Evolutionary conservation across 306 rosid species (phyloP), one percentile per base, ranked within the genome.

Genomic region (Casuarina glauca): DNA sequence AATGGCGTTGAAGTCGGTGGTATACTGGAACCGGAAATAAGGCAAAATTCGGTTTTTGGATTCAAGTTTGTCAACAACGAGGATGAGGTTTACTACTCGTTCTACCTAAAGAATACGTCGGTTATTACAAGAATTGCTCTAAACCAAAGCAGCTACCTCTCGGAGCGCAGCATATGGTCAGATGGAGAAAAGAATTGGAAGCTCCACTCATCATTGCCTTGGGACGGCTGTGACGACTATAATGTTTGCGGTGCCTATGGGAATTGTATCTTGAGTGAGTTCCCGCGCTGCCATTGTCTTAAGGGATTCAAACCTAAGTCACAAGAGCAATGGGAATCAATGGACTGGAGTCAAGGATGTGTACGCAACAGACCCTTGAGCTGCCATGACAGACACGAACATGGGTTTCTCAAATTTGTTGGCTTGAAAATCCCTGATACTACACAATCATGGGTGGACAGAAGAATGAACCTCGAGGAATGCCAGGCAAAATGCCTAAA

Each of bases 401-500:
- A 87, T 17, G 86, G 89, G 6, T 91, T 89, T 45, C 12, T 50
- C 2, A 73, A 13, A 11, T 52, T 69, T 64, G 10, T 17, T 2
- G 81, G 74, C 48, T 9, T 86, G 79, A 87, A 89, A 63, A 35
- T 74, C 70, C 90, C 89, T 0, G 90, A 86, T 43, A 74, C 89
- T 0, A 81, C 36, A 0, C 68, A 44, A 19, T 20, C 89, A 5
- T 89, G 91, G 92, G 53, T 87, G 2, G 69, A 87, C 73, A 51
- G 0, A 62, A 78, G 69, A 64, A 67, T 88, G 84, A 82, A 67
- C 36, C 75, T 90, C 15, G 74, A 80, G 44, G 91, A 87, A 38
- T 90, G 93, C 82, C 66, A 11, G 80, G 76, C 48, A 8, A 84
- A 80, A 63, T 90, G 96, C 79, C 84, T 69, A 82, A 81, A 63